Base-by-base conservation (phyloP, 768 basidiomycete species). In the Jaapia argillacea region DNA sequence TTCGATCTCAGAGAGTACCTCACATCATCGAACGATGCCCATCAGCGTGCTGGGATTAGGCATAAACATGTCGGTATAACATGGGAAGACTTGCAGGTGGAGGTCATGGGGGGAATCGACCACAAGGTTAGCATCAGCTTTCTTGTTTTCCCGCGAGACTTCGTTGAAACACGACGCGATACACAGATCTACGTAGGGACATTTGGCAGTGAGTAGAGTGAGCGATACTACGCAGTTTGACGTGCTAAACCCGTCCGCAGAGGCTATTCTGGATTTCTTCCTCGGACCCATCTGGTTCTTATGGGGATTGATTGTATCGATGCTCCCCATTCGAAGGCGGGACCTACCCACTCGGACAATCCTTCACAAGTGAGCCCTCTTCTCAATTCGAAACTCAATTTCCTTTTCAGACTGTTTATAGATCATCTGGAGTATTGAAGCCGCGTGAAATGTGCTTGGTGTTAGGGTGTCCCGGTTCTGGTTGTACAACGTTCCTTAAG, bases 381-480 rank as follows among this genome's bases (percentile, higher is more conserved):
- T n/a, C n/a, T n/a, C n/a, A n/a, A n/a, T n/a, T n/a, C n/a, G n/a
- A n/a, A 45, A 28, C 66, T 50, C 25, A 14, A 43, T 24, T 24
- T 35, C 22, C 27, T 4, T 52, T 36, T 28, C 12, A 36, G 43
- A 33, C 31, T 24, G 33, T 24, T 26, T n/a, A 45, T 43, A 79
- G 79, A 48, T 73, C 74, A 18, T 79, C 77, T 5, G 88, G 86
- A 31, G 65, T 79, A 14, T 61, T 88, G 31, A 79, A 83, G 48
- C 75, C 85, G 0, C 80, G 87, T 14, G 82, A 92, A 68, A 91
- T 92, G 88, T 81, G 86, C 54, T 72, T 90, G 4, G 86, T 85
- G 18, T 68, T 86, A 10, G 89, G 89, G 16, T 80, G 85, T 43
- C 89, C 89, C 3, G 85, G 83, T 1, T 73, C 85, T 4, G 90